A percentile compares a stretch with the other conserved stretches of the same genome.
phyloP scores from a whole-genome alignment of 768 basidiomycete species.

The Amanita rubescens region DNA sequence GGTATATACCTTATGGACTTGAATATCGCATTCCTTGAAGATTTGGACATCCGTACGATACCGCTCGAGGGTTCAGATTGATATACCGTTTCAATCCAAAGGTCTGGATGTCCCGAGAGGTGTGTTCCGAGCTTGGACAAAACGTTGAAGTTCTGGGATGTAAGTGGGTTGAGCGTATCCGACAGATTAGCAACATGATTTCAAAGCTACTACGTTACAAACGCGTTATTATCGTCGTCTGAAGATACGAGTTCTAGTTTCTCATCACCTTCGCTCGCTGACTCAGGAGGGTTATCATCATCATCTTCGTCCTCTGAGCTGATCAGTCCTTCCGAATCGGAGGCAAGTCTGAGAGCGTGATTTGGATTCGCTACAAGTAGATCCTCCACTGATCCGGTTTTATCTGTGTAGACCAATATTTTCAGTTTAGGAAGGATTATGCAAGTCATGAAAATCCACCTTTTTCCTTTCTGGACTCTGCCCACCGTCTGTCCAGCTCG shows the following conservation, averaged over 20 bases:
- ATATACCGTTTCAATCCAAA: constrained; percentile 82
- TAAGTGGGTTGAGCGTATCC: constrained; percentile 54
- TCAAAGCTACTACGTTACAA: too few relatives aligned
- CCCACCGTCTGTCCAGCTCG: constrained; percentile 59
- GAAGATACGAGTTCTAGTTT: neutral
- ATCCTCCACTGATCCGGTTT: constrained; percentile 35
- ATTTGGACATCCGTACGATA: constrained; percentile 28
- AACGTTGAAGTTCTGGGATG: constrained; percentile 85
- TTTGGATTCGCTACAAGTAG: constrained; percentile 67
- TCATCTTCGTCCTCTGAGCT: neutral
- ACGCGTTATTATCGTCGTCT: too few relatives aligned
- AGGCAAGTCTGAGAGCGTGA: constrained; percentile 23
- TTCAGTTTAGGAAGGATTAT: neutral
- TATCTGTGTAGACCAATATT: neutral
- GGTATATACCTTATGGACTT: too few relatives aligned
- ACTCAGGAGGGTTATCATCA: neutral
- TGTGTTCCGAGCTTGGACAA: constrained; percentile 67
- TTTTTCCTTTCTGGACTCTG: constrained; percentile 44
- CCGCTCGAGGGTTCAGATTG: constrained; percentile 73
- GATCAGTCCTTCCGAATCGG: neutral
- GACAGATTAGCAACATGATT: too few relatives aligned
- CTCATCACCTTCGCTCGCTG: neutral
- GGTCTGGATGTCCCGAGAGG: constrained; percentile 84
- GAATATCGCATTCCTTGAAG: constrained; percentile 44
- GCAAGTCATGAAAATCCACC: constrained; percentile 26